Base-by-base conservation (phyloP, 352 stramenopile species). In the Phytophthora palmivora region DNA sequence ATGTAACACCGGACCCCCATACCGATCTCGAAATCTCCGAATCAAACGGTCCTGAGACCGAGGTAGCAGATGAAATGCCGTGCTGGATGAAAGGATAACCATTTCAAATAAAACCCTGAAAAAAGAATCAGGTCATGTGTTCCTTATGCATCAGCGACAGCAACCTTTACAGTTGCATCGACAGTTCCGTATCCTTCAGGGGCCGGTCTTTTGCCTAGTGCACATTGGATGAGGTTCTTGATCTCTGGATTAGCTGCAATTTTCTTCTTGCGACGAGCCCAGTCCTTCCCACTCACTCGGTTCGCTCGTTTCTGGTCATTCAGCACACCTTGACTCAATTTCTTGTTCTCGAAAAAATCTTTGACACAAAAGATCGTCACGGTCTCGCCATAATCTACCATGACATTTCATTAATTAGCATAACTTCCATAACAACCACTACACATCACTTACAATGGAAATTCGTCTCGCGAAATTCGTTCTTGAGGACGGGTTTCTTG, bases 391-490 rank as follows among this genome's bases (percentile, higher is more conserved):
- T 92, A 92, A 50, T 92, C 85, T 94, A 28, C 6, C 6, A 5
- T 42, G 6, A 28, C 24, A 28, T 28, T 28, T 28, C 4, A 39
- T 12, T 6, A 52, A 24, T 39, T 30, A 33, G 15, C 16, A 34
- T 12, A 3, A 34, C 3, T 14, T 2, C 7, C 3, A 34, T 34
- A 3, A 34, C 2, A 34, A 34, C 3, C 3, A 32, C 7, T 34
- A 6, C 24, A 28, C 7, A 2, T 34, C 30, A 12, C 30, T 24
- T 79, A 93, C 84, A 93, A 36, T 77, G 50, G 34, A 93, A 78
- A 67, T 90, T 91, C 30, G 61, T 63, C 52, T 93, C 84, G 52
- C 87, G 86, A 70, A 91, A 93, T 46, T 93, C 84, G 55, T 89
- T 85, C 67, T 91, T 93, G 16, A 93, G 63, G 55, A 93, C 84